These are phyloP conservation scores for Claviceps pusilla DNA, from an alignment of 2,329 filamentous ascomycete genomes.

Conservation along the genomic window DNA sequence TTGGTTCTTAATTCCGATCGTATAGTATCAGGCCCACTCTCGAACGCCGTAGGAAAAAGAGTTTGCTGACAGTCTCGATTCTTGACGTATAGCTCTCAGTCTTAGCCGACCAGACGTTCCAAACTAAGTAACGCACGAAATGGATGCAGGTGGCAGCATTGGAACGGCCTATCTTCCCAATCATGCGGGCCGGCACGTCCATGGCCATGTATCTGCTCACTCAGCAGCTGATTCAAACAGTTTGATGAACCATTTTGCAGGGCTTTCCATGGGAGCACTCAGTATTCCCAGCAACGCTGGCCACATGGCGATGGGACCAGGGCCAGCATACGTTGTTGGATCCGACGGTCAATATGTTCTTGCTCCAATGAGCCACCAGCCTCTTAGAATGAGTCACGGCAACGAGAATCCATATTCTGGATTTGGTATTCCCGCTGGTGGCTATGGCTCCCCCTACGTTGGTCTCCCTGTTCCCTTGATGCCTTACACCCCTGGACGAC, in stretches of 20 bases:
- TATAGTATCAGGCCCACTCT: neutral
- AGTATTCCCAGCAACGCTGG: slow-evolving; percentile 17
- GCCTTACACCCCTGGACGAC: slow-evolving; percentile 39
- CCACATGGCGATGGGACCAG: slow-evolving; percentile 19
- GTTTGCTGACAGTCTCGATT: neutral
- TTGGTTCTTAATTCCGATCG: neutral
- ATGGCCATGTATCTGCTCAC: slow-evolving; percentile 16
- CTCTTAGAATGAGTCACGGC: slow-evolving; percentile 20
- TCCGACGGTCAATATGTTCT: slow-evolving; percentile 25
- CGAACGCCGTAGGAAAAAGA: neutral
- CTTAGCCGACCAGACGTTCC: slow-evolving; percentile 18
- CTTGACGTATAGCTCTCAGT: slow-evolving; percentile 13
- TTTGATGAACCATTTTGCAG: slow-evolving; percentile 22
- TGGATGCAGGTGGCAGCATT: slow-evolving; percentile 21
- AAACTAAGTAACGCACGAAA: slow-evolving; percentile 11
- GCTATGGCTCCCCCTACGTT: slow-evolving; percentile 23
- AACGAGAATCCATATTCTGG: slow-evolving; percentile 20
- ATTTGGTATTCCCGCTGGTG: slow-evolving; percentile 17
- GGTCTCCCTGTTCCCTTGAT: slow-evolving; percentile 24
- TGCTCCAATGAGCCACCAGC: slow-evolving; percentile 21
- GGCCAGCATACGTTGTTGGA: slow-evolving; percentile 22
- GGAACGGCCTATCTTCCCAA: slow-evolving; percentile 17
- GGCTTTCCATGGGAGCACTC: slow-evolving; percentile 23
- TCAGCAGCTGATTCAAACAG: slow-evolving; percentile 16
- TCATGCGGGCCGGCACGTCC: slow-evolving; percentile 16